Evolutionary conservation across 176 grass and related monocot genomes (phyloP), one percentile per base, ranked within the genome.

Genomic region (Juncus effusus): DNA sequence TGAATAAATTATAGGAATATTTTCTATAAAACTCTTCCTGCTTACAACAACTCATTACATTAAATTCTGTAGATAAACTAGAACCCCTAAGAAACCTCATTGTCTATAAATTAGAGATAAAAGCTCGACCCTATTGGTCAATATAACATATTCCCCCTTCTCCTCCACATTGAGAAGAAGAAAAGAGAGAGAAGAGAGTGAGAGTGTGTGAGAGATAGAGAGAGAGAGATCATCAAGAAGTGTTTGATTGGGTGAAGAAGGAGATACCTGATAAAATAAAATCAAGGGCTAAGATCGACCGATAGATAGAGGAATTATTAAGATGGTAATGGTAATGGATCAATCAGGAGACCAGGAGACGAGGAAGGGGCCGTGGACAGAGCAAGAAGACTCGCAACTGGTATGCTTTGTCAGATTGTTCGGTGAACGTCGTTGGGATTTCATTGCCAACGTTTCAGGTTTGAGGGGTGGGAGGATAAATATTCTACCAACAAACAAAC

Each of bases 381-480:
- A 95, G 62, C 79, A 95, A 65, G 90, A 95, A 79, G 90, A 95
- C 86, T 56, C 88, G 90, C 90, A 95, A 95, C 80, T 95, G 90
- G 77, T 95, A 95, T 95, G 90, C 90, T 85, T 87, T 84, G 90
- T 95, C 79, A 79, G 86, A 59, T 78, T 84, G 80, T 90, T 95
- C 90, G 90, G 90, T 83, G 90, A 95, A 89, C 90, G 90, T 76
- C 90, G 90, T 89, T 95, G 90, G 90, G 90, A 95, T 95, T 95
- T 95, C 90, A 81, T 95, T 86, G 90, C 90, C 90, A 73, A 85
- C 89, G 90, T 84, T 74, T 89, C 90, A 95, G 90, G 90, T 90
- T 95, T 89, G 90, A 95, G 86, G 87, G 90, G 90, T 89, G 82
- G 86, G 90, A 82, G 83, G 85, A 85, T 69, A 49, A 67, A 38